Conservation (phyloP, 176 grass and related monocot species). For the Thinopyrum elongatum region DNA sequence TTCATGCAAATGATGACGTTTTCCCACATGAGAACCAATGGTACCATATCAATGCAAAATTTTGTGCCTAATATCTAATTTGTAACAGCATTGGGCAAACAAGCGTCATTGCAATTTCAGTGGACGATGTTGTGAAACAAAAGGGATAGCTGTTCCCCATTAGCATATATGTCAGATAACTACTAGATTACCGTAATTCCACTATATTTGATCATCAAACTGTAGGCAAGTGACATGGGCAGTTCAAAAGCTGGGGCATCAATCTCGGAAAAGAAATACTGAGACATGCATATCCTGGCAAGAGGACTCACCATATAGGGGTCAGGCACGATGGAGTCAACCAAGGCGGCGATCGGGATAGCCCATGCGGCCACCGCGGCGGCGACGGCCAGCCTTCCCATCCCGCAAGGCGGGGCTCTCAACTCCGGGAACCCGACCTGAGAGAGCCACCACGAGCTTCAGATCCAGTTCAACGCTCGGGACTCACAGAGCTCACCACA, state of each 20-base stretch:
- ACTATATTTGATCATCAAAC: background rate
- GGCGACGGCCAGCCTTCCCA: constrained; percentile 50
- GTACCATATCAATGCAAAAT: background rate
- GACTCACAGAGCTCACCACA: background rate
- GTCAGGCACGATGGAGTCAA: constrained; percentile 59
- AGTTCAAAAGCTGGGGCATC: too few relatives aligned
- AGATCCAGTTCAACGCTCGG: constrained; percentile 33
- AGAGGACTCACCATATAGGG: constrained; percentile 71
- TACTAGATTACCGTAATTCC: background rate
- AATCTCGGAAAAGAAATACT: too few relatives aligned
- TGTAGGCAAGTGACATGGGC: too few relatives aligned
- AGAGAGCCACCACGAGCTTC: background rate
- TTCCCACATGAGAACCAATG: background rate
- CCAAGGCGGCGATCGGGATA: constrained; percentile 43
- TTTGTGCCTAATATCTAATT: background rate
- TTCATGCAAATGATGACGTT: background rate
- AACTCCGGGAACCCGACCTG: background rate
- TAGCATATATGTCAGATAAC: background rate
- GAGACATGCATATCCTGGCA: background rate
- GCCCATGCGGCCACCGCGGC: constrained; percentile 46
- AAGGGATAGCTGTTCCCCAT: background rate
- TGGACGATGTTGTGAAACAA: background rate
- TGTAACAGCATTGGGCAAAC: background rate
- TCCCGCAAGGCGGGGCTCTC: background rate
- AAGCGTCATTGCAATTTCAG: background rate